Evolutionary conservation across 805 yeast species (phyloP), one percentile per base, ranked within the genome.

Genomic region (Candida berthetii): DNA sequence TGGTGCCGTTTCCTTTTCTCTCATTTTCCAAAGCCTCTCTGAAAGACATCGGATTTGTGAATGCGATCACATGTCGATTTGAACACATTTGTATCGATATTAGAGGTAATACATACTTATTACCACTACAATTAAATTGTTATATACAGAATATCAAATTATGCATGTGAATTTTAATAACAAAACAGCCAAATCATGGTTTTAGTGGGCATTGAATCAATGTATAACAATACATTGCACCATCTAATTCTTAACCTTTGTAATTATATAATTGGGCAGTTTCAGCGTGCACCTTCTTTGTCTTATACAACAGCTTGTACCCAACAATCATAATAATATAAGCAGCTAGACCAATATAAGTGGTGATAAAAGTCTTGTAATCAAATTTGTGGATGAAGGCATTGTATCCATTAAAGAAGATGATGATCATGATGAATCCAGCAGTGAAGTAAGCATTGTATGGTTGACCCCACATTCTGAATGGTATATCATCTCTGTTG

Each of bases 381-480:
- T 69, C 66, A 53, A 78, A 74, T 35, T 48, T 53, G 37, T 73
- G 74, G 48, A 69, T 58, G 58, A 65, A 69, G 5, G 63, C 73
- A 11, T 72, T 68, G 46, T 66, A 69, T 43, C 65, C 65, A 54
- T 69, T 69, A 51, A 69, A 63, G 37, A 69, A 48, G 32, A 61
- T 54, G 37, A 69, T 57, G 24, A 69, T 22, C 27, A 47, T 20
- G 48, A 70, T 64, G 31, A 69, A 42, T 37, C 56, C 50, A 37
- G 82, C 59, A 1, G 85, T 75, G 50, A 78, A 48, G 50, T 69
- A 80, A 4, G 84, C 66, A 39, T 80, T 83, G 54, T 71, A 80
- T 42, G 85, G 85, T 62, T 77, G 85, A 40, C 72, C 67, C 33
- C 85, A 85, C 14, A 86, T 80, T 25, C 59, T 63, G 61, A 75